phyloP scores from a whole-genome alignment of 2,329 filamentous ascomycete genomes.

The Aspergillus neoniger region DNA sequence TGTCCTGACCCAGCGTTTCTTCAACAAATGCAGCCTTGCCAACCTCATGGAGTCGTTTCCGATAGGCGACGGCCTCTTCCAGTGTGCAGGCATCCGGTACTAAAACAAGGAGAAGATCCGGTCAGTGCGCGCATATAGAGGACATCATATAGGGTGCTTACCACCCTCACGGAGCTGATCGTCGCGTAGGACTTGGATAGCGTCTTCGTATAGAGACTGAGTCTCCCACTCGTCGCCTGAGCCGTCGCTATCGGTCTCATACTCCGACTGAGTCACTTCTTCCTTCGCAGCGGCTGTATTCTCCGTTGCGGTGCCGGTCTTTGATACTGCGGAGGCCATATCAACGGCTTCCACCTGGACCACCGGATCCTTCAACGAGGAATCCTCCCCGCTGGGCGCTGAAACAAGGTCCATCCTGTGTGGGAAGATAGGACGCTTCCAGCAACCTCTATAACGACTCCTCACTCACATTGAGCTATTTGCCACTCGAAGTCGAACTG shows the following conservation, averaged over 20 bases:
- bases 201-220: constrained; percentile 65
- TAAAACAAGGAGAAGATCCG: constrained; percentile 16
- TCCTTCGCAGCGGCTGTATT: constrained; percentile 30
- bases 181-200: constrained; percentile 60
- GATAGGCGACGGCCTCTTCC: constrained; percentile 68
- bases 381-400: constrained; percentile 36
- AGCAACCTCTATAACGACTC: constrained; percentile 33
- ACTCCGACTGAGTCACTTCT: constrained; percentile 37
- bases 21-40: constrained; percentile 78
- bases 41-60: constrained; percentile 70
- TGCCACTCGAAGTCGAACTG: constrained; percentile 26
- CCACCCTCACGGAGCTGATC: constrained; percentile 50
- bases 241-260: constrained; percentile 39
- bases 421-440: constrained; percentile 33
- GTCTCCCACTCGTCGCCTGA: constrained; percentile 58
- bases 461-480: constrained; percentile 36
- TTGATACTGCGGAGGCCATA: constrained; percentile 22
- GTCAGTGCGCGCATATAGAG: constrained; percentile 5
- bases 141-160: constrained; percentile 41
- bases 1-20: constrained; percentile 67
- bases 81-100: constrained; percentile 62
- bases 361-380: constrained; percentile 37
- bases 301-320: constrained; percentile 27
- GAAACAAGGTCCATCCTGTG: constrained; percentile 44
- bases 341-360: constrained; percentile 40